phyloP scores from a whole-genome alignment of 2,329 filamentous ascomycete genomes.

The Aspergillus ustus region DNA sequence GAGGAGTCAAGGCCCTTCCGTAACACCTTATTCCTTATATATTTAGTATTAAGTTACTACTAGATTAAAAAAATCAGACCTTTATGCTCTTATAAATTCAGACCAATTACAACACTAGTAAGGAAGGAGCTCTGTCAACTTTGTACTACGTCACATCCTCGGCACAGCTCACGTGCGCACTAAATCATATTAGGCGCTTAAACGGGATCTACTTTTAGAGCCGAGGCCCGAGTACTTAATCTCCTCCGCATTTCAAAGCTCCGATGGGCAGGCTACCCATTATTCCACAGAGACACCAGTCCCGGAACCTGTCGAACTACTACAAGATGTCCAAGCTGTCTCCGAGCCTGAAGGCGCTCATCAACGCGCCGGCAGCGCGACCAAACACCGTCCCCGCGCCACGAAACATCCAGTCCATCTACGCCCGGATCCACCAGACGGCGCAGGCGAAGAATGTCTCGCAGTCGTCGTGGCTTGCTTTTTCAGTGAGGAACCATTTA shows the following conservation, averaged over 20 bases:
- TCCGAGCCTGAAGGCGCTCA: slow-evolving; percentile 70
- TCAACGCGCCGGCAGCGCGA: slow-evolving; percentile 70
- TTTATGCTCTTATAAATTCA: no score
- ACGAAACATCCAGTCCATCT: slow-evolving; percentile 65
- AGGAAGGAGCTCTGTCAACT: no score
- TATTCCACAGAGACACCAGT: neutral
- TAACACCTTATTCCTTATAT: no score
- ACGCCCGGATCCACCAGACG: slow-evolving; percentile 66
- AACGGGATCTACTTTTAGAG: slow-evolving; percentile 11
- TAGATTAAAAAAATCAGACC: no score
- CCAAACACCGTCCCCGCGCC: slow-evolving; percentile 70
- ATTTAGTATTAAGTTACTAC: no score
- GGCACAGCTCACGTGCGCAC: neutral
- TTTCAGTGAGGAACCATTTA: no score
- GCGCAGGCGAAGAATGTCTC: slow-evolving; percentile 67
- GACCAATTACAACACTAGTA: no score
- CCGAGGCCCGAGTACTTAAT: slow-evolving; percentile 11
- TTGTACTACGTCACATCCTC: neutral
- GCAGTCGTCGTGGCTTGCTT: slow-evolving; percentile 66
- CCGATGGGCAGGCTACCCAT: slow-evolving; percentile 1
- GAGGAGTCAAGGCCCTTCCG: no score
- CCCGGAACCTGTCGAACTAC: slow-evolving; percentile 2
- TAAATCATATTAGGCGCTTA: neutral
- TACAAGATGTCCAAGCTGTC: slow-evolving; percentile 73
- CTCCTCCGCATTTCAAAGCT: neutral